Base-by-base conservation (phyloP, 2,329 filamentous ascomycete species). In the Exophiala sp. region DNA sequence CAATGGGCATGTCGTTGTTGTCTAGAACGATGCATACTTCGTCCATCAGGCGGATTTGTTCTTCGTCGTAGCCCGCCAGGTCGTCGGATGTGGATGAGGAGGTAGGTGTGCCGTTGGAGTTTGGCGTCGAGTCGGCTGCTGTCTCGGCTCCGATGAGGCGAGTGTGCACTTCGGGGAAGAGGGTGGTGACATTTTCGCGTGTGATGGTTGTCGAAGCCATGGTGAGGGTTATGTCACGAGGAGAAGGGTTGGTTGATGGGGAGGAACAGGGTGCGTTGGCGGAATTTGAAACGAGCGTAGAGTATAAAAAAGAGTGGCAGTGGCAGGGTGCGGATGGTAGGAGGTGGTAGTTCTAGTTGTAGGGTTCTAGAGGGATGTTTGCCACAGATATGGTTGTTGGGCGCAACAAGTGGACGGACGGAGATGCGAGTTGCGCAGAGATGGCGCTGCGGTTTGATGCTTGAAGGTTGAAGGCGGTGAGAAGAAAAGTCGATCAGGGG, bases 31-130 rank as follows among this genome's bases (percentile, higher is more conserved):
- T 97, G 78, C 93, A 98, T 43, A 96, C 86, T 74, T 97, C 93
- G 64, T 98, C 91, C 93, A 98, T 98, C 63, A 98, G 73, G 43
- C 91, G 84, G 64, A 96, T 95, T 74, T 98, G 93, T 75, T 97
- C 91, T 68, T 87, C 91, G 74, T 97, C 90, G 73, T 97, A 94
- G 44, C 91, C 93, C 49, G 85, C 85, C 38, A 97, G 78, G 51
- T 88, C 88, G 66, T 66, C 49, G 66, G 66, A n/a, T n/a, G n/a
- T n/a, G n/a, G n/a, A n/a, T n/a, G n/a, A 27, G 60, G 65, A 45
- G 66, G 65, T 24, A 50, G 59, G 51, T 53, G 61, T 29, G n/a
- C 35, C 43, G 49, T 46, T 63, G 41, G 53, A 58, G 35, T 76
- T 80, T 53, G 81, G 82, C 70, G 85, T 76, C 18, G 80, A 68